Base-by-base conservation (phyloP, 1,284 basidiomycete species). In the Phlebopus sp. region DNA sequence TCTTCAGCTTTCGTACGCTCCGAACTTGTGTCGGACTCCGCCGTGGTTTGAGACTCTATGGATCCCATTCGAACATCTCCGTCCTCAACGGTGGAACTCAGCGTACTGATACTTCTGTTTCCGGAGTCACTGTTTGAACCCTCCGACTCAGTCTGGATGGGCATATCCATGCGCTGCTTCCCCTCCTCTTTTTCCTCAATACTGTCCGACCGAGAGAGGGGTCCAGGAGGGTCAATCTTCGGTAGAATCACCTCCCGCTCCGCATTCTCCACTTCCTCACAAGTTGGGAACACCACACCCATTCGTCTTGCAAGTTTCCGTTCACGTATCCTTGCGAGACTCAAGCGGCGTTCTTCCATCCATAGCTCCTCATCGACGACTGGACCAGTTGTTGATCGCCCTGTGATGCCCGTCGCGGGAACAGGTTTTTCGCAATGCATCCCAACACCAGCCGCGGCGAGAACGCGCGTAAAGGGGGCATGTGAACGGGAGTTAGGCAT, bases 401-500 rank as follows among this genome's bases (percentile, higher is more conserved):
- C 35, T 35, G 39, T 14, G 23, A 38, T 40, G 25, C 53, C 56
- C 3, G 21, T 3, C 9, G 43, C 32, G 7, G 52, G 40, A 1
- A 37, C 44, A 10, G 50, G 23, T 34, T 56, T 63, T 37, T 68
- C 63, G 7, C 55, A 56, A 30, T 56, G 39, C 30, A 67, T 13
- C 25, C 55, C 55, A 13, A 79, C 57, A 0, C 84, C 84, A 7
- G 84, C 82, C 5, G 78, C 79, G 29, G 73, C 69, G 21, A 92
- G 74, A 10, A 92, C 78, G 27, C 79, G 76, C 37, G 71, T 63
- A 45, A 93, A 81, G 0, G 86, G 80, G 1, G 79, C 78, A 58
- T 93, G 91, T 14, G 79, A 79, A 34, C 81, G 77, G 1, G 84
- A 75, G 11, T 71, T 82, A 44, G 75, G 78, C 88, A 90, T 90